These are phyloP conservation scores for Ceratocystis cacaofunesta DNA, from an alignment of 2,329 filamentous ascomycete genomes.

Conservation along the genomic window DNA sequence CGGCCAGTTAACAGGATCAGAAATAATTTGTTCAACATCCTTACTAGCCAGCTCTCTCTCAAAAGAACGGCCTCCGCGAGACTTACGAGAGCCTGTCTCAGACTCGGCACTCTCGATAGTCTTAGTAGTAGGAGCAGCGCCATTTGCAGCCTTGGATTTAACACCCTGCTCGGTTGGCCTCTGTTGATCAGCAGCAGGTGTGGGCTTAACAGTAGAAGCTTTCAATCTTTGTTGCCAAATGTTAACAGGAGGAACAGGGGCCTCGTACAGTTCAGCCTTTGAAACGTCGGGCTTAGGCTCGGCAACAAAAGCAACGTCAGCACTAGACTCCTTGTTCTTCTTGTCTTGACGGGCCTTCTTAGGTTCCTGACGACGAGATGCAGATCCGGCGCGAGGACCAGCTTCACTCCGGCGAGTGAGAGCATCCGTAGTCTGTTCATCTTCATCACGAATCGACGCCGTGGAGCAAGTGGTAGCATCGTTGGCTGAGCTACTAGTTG, in stretches of 20 bases:
- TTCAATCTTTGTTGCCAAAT: slow-evolving; percentile 72
- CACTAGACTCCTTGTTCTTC: slow-evolving; percentile 34
- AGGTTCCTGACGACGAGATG: slow-evolving; percentile 21
- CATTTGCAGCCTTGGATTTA: slow-evolving; percentile 27
- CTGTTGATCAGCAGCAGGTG: slow-evolving; percentile 20
- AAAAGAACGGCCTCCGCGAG: slow-evolving; percentile 30
- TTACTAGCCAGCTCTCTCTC: slow-evolving; percentile 8
- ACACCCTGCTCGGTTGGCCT: slow-evolving; percentile 34
- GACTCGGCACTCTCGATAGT: slow-evolving; percentile 25
- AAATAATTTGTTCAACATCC: slow-evolving; percentile 14
- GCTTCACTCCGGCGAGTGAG: slow-evolving; percentile 29
- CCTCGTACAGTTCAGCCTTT: slow-evolving; percentile 58
- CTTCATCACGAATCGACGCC: slow-evolving; percentile 29
- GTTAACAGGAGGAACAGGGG: slow-evolving; percentile 71
- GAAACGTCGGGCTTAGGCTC: slow-evolving; percentile 40
- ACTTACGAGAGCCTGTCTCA: slow-evolving; percentile 21
- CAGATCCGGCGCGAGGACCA: slow-evolving; percentile 6
- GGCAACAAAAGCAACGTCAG: slow-evolving; percentile 19
- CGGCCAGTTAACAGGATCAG: slow-evolving; percentile 70
- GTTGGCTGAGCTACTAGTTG: slow-evolving; percentile 18
- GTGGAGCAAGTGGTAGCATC: slow-evolving; percentile 22
- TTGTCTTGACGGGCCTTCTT: slow-evolving; percentile 43
- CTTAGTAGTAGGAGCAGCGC: slow-evolving; percentile 17
- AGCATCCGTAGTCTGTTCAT: slow-evolving; percentile 27
- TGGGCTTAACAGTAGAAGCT: slow-evolving; percentile 35